Base-by-base conservation (phyloP, 2,329 filamentous ascomycete species). In the Teratosphaeria zuluensis region DNA sequence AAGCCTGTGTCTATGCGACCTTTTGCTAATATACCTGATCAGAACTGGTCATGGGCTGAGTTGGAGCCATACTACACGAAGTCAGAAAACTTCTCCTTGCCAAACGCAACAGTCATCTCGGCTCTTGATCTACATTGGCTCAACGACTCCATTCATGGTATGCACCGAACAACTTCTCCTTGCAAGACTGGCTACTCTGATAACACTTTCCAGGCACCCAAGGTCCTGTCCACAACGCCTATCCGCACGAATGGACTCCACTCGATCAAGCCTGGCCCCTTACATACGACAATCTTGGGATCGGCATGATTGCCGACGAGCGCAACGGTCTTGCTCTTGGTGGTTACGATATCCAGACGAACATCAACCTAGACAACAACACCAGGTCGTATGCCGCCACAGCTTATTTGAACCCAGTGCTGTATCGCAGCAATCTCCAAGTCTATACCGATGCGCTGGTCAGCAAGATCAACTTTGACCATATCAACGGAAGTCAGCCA, bases 331-430 rank as follows among this genome's bases (percentile, higher is more conserved):
- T 59, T 24, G 60, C 62, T 3, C 56, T 64, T 12, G 62, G 62
- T 38, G 62, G 61, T 6, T 62, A 64, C 51, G 62, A 48, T 24
- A 59, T 62, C 31, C 52, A 58, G 33, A 62, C 58, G 16, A 62
- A 64, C 21, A 56, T 65, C 32, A 53, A 65, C 51, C 16, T 55
- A 9, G 55, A 72, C 38, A 65, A 58, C 32, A 62, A 56, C 21
- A 69, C 63, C 28, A 56, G 69, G 33, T 70, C 66, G 55, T 71
- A 73, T 58, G 63, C 69, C 19, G 70, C 69, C 2, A 71, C 68
- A 1, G 69, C 66, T 8, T 72, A 73, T 53, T 58, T 72, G 14
- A 56, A 63, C 12, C 69, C 70, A 8, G 69, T 70, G 38, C 55
- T 64, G 21, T 38, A 58, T 1, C 61, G 70, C 11, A 53, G 55